phyloP scores from a whole-genome alignment of 2,329 filamentous ascomycete species.

The Epichloe sibirici region DNA sequence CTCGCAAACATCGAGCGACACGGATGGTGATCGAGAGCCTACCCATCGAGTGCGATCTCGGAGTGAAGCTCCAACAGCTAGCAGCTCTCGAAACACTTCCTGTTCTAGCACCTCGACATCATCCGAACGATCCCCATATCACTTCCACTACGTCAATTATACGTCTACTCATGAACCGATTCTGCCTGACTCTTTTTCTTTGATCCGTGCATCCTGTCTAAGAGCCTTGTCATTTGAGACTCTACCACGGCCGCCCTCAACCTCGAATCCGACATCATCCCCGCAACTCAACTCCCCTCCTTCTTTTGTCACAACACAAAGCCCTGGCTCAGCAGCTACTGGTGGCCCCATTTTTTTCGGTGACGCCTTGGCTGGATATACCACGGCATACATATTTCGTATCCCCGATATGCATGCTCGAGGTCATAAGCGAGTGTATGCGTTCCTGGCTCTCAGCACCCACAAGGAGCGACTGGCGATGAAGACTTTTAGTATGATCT shows the following conservation, averaged over 20 bases:
- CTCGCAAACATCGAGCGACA: conserved; percentile 40
- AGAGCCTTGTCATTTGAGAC: conserved; percentile 56
- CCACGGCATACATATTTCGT: conserved; percentile 58
- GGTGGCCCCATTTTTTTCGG: conserved; percentile 59
- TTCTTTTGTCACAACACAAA: conserved; percentile 42
- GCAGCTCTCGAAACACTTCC: conserved; percentile 32
- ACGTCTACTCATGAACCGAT: conserved; percentile 56
- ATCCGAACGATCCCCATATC: conserved; percentile 32
- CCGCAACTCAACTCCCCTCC: conserved; percentile 27
- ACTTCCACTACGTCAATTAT: conserved; percentile 55
- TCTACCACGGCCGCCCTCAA: conserved; percentile 42
- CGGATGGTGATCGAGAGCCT: conserved; percentile 37
- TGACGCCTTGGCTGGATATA: conserved; percentile 52
- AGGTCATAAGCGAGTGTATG: conserved; percentile 57
- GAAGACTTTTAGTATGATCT: conserved; percentile 52
- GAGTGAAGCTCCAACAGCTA: conserved; percentile 31
- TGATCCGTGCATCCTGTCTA: conserved; percentile 53
- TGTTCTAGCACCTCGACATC: conserved; percentile 41
- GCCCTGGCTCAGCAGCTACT: conserved; percentile 40
- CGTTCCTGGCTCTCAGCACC: conserved; percentile 52
- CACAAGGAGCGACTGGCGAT: conserved; percentile 53
- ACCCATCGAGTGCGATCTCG: conserved; percentile 26
- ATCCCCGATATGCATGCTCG: conserved; percentile 56
- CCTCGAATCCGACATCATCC: conserved; percentile 26
- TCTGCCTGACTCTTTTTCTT: conserved; percentile 49